Conservation (phyloP, 345 rosid genomes). For the Eucalyptus pauciflora region DNA sequence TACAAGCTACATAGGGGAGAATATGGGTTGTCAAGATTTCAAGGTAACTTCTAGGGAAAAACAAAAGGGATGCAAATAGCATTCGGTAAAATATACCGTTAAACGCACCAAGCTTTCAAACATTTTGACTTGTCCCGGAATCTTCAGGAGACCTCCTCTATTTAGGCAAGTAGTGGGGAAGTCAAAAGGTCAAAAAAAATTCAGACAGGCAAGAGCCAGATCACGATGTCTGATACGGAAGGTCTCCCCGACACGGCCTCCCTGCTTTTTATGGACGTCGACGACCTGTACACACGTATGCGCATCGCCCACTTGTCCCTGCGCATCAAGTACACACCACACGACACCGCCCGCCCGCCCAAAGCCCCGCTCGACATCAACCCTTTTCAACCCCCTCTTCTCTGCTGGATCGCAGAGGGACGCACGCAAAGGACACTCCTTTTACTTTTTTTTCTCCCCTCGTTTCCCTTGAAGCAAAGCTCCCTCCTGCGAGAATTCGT, state of each 20-base stretch:
- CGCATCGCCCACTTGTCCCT: neutral
- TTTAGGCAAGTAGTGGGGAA: neutral
- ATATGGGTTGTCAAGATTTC: no score
- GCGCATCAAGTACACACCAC: neutral
- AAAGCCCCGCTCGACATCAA: no score
- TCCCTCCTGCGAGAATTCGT: neutral
- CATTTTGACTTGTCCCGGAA: neutral
- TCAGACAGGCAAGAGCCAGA: neutral
- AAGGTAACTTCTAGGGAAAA: no score
- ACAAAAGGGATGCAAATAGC: no score
- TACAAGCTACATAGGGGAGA: no score
- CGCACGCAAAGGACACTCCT: neutral
- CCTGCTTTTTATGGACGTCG: neutral
- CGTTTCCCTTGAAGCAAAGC: neutral
- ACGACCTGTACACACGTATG: neutral
- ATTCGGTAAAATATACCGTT: neutral
- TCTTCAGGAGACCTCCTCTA: neutral
- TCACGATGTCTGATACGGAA: neutral
- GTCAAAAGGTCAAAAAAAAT: neutral
- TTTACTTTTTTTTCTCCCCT: neutral
- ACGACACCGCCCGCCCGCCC: no score
- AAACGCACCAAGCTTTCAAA: neutral
- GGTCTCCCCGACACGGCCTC: neutral
- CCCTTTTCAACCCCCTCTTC: rapidly evolving
- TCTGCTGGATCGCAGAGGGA: neutral